A percentile compares a stretch with the other conserved stretches of the same genome.
These are phyloP conservation scores for Metschnikowia lunata DNA, from an alignment of 805 yeast genomes.

Conservation along the genomic window DNA sequence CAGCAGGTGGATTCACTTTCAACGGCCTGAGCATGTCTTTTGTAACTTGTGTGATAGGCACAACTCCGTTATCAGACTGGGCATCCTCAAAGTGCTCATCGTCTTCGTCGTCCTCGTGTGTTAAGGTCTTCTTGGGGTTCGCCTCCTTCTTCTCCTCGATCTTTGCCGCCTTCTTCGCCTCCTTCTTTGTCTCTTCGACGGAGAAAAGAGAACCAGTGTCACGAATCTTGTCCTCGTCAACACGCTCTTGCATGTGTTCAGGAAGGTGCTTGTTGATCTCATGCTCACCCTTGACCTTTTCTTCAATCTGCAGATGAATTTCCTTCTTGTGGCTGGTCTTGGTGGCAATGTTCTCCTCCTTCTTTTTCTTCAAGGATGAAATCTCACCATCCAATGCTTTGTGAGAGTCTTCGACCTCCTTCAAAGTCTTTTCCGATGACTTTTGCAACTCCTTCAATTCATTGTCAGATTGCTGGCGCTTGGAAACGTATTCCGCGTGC, in stretches of 20 bases:
- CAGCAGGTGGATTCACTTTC: background rate
- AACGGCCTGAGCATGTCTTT: background rate
- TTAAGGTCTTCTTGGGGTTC: background rate
- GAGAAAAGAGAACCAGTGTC: constrained; percentile 40
- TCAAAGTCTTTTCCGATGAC: constrained; percentile 22
- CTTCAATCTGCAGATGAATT: constrained; percentile 27
- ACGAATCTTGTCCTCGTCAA: constrained; percentile 32
- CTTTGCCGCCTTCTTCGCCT: constrained; percentile 6
- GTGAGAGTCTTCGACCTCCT: constrained; percentile 24
- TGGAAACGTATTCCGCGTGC: constrained; percentile 28
- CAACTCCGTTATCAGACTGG: background rate
- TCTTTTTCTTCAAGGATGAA: constrained; percentile 39
- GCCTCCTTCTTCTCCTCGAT: constrained; percentile 1
- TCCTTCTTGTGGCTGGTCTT: constrained; percentile 34
- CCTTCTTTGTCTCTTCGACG: constrained; percentile 20
- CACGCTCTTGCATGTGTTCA: constrained; percentile 42
- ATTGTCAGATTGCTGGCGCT: constrained; percentile 38
- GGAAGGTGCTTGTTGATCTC: constrained; percentile 48
- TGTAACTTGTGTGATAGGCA: background rate
- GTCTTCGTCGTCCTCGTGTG: background rate
- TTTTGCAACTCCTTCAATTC: constrained; percentile 35
- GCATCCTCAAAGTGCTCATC: too few species aligned
- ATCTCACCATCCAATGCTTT: constrained; percentile 41
- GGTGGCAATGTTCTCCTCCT: constrained; percentile 29
- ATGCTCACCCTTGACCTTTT: constrained; percentile 43